phyloP scores from a whole-genome alignment of 768 basidiomycete species.

The Suillus americanus region DNA sequence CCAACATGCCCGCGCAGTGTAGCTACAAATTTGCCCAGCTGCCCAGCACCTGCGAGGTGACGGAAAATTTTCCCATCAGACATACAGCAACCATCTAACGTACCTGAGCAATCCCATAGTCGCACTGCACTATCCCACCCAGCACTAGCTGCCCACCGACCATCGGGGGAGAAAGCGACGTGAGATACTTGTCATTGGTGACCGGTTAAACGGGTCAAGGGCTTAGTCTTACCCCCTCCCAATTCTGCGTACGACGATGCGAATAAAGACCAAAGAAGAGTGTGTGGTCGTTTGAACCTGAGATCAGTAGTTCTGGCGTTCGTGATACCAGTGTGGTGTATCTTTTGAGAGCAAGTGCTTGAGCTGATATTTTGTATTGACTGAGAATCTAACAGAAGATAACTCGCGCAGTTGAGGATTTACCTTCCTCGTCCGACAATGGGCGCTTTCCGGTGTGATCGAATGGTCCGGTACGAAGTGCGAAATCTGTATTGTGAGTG shows the following conservation, averaged over 20 bases:
- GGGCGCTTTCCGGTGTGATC: conserved; percentile 85
- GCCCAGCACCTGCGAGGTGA: conserved; percentile 35
- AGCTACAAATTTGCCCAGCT: conserved; percentile 84
- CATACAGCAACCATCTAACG: conserved; percentile 37
- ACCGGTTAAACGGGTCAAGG: conserved; percentile 79
- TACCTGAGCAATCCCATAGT: conserved; percentile 76
- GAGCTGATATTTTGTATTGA: conserved; percentile 46
- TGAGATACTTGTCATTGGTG: conserved; percentile 95
- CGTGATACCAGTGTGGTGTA: conserved; percentile 69
- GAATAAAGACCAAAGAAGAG: conserved; percentile 94
- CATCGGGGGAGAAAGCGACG: conserved; percentile 94
- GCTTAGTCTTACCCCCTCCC: conserved; percentile 57
- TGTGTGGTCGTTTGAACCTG: conserved; percentile 97
- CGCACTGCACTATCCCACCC: conserved; percentile 91
- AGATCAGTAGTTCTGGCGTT: conserved; percentile 82
- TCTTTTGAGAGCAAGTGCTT: conserved; percentile 70
- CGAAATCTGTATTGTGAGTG: conserved; percentile 92
- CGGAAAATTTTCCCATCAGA: neutral
- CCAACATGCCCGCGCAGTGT: conserved; percentile 91
- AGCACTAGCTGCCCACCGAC: conserved; percentile 86
- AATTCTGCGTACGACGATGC: conserved; percentile 36
- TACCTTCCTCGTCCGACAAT: conserved; percentile 80
- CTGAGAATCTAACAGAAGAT: neutral
- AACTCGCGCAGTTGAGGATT: conserved; percentile 11
- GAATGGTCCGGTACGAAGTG: conserved; percentile 92